Percentiles rank a stretch among this genome's conserved stretches.
Conservation (phyloP, 495 filamentous ascomycete species). For the Neurospora discreta region DNA sequence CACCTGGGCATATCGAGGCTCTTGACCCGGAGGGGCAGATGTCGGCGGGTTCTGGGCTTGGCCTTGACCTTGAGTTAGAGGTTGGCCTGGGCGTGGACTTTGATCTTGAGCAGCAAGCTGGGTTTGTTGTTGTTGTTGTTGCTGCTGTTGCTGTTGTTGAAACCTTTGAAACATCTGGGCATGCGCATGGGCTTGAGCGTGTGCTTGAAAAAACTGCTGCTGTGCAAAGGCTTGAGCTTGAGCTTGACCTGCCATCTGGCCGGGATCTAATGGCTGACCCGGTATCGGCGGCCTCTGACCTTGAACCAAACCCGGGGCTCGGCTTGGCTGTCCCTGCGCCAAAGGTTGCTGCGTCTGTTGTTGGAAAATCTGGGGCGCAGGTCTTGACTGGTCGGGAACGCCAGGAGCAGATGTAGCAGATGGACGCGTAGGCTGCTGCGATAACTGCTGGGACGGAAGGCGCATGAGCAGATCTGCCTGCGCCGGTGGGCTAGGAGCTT, state of each 20-base stretch:
- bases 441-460: neutral
- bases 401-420: neutral
- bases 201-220: neutral
- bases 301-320: neutral
- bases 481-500: neutral
- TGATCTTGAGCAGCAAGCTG: slow-evolving; percentile 1
- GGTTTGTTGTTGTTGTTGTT: neutral
- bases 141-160: neutral
- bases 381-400: neutral
- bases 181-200: neutral
- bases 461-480: neutral
- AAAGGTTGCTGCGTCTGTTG: neutral
- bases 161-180: neutral
- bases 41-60: neutral
- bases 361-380: neutral
- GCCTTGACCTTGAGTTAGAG: neutral
- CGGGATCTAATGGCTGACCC: neutral
- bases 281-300: neutral
- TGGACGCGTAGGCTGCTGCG: neutral
- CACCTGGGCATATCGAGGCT: slow-evolving; percentile 33
- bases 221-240: neutral
- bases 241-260: neutral
- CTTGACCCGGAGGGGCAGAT: slow-evolving; percentile 1
- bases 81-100: neutral
- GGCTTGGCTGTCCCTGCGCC: neutral